Percentiles rank a stretch among this genome's conserved stretches.
These are phyloP conservation scores for Eustoma russellianum DNA, from an alignment of 257 asterid genomes.

Conservation along the genomic window DNA sequence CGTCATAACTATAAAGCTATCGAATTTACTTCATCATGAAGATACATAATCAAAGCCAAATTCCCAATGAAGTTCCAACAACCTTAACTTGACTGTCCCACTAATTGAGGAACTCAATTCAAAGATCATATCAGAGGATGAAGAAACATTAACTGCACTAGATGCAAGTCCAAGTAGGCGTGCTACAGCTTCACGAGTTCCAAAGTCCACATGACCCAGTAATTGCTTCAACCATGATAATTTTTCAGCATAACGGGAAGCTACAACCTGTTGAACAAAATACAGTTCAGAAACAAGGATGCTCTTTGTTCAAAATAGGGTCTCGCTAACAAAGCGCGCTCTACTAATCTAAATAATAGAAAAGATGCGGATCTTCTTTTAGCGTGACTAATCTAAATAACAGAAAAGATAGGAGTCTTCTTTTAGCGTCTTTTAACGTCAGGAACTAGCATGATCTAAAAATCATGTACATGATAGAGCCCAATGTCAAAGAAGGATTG, in stretches of 20 bases:
- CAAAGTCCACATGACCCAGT: constrained; percentile 67
- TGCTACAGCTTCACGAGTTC: constrained; percentile 86
- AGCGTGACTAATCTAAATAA: too few species aligned
- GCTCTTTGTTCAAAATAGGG: not conserved
- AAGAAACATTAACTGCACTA: constrained; percentile 50
- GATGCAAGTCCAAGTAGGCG: constrained; percentile 92
- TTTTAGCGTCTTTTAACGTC: too few species aligned
- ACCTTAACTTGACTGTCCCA: constrained; percentile 71
- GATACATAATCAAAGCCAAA: not conserved
- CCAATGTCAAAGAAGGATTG: too few species aligned
- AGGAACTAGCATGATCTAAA: too few species aligned
- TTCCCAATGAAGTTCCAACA: constrained; percentile 11
- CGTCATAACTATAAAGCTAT: constrained; percentile 7
- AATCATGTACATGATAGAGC: too few species aligned
- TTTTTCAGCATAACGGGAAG: constrained; percentile 66
- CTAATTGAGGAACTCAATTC: constrained; percentile 55
- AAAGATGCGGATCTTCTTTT: too few species aligned
- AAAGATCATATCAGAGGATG: constrained; percentile 49
- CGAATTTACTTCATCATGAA: not conserved
- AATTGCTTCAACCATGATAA: constrained; percentile 72
- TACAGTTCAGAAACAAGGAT: constrained; percentile 12
- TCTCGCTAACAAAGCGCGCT: too few species aligned
- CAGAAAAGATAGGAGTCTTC: too few species aligned
- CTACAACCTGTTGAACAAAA: constrained; percentile 53
- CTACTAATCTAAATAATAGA: too few species aligned